Percentiles rank a stretch among this genome's conserved stretches.
phyloP scores from a whole-genome alignment of 306 rosid genomes.

The Rosa rugosa region DNA sequence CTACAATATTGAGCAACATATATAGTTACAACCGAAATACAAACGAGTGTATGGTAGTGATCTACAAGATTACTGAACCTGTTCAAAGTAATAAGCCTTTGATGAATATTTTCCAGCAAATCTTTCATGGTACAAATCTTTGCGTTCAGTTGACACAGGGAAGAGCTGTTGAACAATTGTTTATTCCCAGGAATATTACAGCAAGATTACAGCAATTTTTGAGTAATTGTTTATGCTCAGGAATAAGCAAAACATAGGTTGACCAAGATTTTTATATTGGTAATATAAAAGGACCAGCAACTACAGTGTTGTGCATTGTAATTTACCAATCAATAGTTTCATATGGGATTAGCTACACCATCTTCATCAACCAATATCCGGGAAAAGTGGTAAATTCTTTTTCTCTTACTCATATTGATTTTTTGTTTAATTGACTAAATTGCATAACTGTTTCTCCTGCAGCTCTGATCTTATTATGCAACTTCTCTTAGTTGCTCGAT shows the following conservation, averaged over 20 bases:
- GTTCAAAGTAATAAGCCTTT: no score
- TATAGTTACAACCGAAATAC: slow-evolving; percentile 1
- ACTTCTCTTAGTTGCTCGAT: neutral
- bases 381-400: neutral
- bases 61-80: no score
- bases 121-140: no score
- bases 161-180: slow-evolving; percentile 54
- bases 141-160: slow-evolving; percentile 21
- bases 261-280: no score
- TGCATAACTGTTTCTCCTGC: neutral
- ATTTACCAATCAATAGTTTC: neutral
- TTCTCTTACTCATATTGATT: neutral
- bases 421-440: neutral
- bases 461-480: neutral
- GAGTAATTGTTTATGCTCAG: no score
- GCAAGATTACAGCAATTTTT: slow-evolving; percentile 22
- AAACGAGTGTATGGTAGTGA: neutral
- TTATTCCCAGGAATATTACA: slow-evolving; percentile 70
- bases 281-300: neutral
- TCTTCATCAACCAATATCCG: neutral
- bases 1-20: slow-evolving; percentile 27
- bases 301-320: neutral
- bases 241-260: no score
- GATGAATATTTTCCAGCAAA: neutral
- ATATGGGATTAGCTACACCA: neutral